phyloP scores from a whole-genome alignment of 2,329 filamentous ascomycete genomes.

The Metarhizium sp. region DNA sequence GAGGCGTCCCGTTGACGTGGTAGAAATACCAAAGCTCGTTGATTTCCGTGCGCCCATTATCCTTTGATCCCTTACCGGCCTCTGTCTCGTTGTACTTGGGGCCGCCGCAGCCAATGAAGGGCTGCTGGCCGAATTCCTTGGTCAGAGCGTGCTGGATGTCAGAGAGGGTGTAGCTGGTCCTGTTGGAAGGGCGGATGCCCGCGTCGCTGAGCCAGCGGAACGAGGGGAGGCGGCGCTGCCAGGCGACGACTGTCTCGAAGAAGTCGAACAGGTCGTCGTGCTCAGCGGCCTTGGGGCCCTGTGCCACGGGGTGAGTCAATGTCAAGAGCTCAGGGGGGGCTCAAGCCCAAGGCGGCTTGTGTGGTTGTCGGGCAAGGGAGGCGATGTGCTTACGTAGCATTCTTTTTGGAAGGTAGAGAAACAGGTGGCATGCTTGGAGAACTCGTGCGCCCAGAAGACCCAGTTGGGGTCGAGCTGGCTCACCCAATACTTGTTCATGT shows the following conservation, averaged over 20 bases:
- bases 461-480: conserved; percentile 44
- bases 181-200: conserved; percentile 48
- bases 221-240: conserved; percentile 49
- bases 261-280: conserved; percentile 55
- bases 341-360: too few relatives aligned
- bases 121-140: conserved; percentile 40
- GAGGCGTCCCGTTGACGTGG: conserved; percentile 48
- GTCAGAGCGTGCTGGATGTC: conserved; percentile 42
- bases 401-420: conserved; percentile 54
- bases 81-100: conserved; percentile 51
- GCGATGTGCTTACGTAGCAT: conserved; percentile 39
- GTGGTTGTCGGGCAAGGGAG: too few relatives aligned
- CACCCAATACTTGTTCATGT: conserved; percentile 59
- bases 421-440: conserved; percentile 60
- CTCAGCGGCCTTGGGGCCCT: conserved; percentile 41
- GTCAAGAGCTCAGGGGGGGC: too few relatives aligned
- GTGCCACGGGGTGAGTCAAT: background rate
- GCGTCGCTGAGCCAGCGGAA: conserved; percentile 47
- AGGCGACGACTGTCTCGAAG: conserved; percentile 50
- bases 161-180: conserved; percentile 43
- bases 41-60: conserved; percentile 48
- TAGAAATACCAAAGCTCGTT: conserved; percentile 60
- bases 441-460: conserved; percentile 59
- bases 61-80: conserved; percentile 42
- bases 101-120: conserved; percentile 53